Conservation (phyloP, 2,329 filamentous ascomycete species). For the Fusarium euwallaceae region DNA sequence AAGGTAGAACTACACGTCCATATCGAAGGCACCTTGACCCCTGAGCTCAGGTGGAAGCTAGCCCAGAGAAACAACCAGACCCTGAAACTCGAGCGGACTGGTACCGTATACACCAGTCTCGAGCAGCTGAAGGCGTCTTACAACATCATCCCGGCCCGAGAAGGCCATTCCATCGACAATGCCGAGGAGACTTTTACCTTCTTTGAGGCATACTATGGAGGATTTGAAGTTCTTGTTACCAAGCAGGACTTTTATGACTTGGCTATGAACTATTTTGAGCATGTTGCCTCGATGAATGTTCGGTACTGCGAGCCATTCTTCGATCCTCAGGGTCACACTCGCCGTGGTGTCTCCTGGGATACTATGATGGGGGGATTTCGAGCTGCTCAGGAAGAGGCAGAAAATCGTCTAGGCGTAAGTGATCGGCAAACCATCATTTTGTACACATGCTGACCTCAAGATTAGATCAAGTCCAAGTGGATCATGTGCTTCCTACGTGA, state of each 20-base stretch:
- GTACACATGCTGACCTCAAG: not conserved
- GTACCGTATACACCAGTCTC: conserved; percentile 8
- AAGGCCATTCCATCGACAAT: conserved; percentile 38
- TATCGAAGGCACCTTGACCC: conserved; percentile 79
- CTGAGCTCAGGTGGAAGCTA: conserved; percentile 75
- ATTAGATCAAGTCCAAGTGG: conserved; percentile 60
- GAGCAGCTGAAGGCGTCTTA: conserved; percentile 29
- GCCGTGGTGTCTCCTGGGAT: conserved; percentile 70
- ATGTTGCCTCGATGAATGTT: conserved; percentile 73
- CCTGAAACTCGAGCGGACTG: conserved; percentile 24
- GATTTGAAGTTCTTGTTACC: conserved; percentile 78
- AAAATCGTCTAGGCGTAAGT: conserved; percentile 5
- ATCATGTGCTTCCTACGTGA: conserved; percentile 81
- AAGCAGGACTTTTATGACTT: conserved; percentile 77
- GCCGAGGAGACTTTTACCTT: conserved; percentile 56
- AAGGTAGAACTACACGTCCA: conserved; percentile 61
- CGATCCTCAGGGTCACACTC: conserved; percentile 80
- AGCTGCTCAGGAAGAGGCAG: conserved; percentile 69
- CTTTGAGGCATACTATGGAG: conserved; percentile 80
- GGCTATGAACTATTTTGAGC: conserved; percentile 77
- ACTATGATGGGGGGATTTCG: conserved; percentile 74
- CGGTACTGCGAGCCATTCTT: conserved; percentile 83
- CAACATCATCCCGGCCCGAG: conserved; percentile 45
- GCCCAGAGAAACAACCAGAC: conserved; percentile 73
- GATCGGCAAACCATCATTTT: fast-evolving